These are phyloP conservation scores for Leccinum olivaceopallidum DNA, from an alignment of 768 basidiomycete species.

Conservation along the genomic window DNA sequence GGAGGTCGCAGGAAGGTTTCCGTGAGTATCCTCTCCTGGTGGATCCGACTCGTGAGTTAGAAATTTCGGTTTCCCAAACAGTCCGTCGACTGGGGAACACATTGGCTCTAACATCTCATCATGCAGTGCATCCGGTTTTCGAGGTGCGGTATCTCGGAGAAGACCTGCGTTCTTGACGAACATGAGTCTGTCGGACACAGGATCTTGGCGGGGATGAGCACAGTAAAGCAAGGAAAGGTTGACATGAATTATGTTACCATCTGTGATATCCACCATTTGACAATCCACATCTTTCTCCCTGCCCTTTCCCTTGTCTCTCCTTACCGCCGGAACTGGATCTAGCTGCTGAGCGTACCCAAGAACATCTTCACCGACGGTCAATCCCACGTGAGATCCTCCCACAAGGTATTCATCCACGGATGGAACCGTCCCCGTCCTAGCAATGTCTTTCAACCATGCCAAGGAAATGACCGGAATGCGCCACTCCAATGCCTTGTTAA, in stretches of 20 bases:
- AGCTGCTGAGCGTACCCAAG: constrained; percentile 11
- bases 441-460: constrained; percentile 68
- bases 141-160: constrained; percentile 19
- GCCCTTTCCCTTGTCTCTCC: constrained; percentile 32
- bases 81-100: not conserved
- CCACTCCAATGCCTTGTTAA: constrained; percentile 80
- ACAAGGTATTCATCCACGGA: constrained; percentile 35
- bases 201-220: constrained; percentile 11
- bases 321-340: constrained; percentile 7
- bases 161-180: constrained; percentile 24
- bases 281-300: constrained; percentile 33
- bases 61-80: constrained; percentile 39
- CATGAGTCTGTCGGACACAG: constrained; percentile 7
- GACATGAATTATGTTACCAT: constrained; percentile 26
- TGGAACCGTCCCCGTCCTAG: constrained; percentile 50
- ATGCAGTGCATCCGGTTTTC: not conserved
- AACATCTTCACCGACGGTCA: constrained; percentile 33
- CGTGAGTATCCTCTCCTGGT: constrained; percentile 5
- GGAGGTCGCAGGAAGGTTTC: constrained; percentile 3
- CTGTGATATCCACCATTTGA: constrained; percentile 39
- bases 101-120: not conserved
- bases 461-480: constrained; percentile 68
- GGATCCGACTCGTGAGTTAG: constrained; percentile 28
- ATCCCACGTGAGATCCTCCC: constrained; percentile 36
- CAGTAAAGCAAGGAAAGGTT: not conserved